Evolutionary conservation across 2,329 filamentous ascomycete species (phyloP), one percentile per base, ranked within the genome.

Genomic region (Amauroascus verrucosus): DNA sequence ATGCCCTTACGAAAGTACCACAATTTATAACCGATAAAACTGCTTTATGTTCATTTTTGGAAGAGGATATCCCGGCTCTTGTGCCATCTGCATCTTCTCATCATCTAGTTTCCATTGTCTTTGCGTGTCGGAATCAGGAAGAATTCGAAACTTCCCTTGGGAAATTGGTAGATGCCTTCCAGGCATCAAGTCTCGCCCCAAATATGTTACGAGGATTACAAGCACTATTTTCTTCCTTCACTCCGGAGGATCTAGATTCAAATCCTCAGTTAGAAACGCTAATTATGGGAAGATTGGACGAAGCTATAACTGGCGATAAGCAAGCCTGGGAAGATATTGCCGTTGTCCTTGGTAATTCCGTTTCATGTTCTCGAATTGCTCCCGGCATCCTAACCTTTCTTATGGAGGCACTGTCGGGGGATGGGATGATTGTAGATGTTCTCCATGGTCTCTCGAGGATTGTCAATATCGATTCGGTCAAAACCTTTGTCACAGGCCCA

Each of bases 61-160:
- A 73, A 18, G 70, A 79, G 1, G 72, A 83, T 56, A 72, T 85
- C 13, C 72, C 78, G 0, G 69, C 72, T 1, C 70, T 93, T 14
- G 69, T 90, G 2, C 68, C 77, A 1, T 89, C 87, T 0, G 80
- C 85, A 0, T 90, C 88, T 1, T 79, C 81, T 0, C 68, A 77
- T 1, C 77, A 83, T 48, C 67, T 95, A 0, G 72, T 89, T 6
- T 78, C 82, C 0, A 80, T 82, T 9, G 71, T 95, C 0, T 77
- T 82, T 46, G 67, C 77, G 0, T 71, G 83, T 38, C 75, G 77
- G 1, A 64, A 71, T 16, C 69, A 65, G 62, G 59, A 67, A 55
- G 66, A 63, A 2, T 72, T 70, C 54, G 28, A 70, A 73, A 14
- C 67, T 67, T 37, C 70, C 61, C 51, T 72, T 66, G 53, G 64